A percentile compares a stretch with the other conserved stretches of the same genome.
Evolutionary conservation across 768 basidiomycete genomes (phyloP).

Genomic region (Serendipita vermifera): DNA sequence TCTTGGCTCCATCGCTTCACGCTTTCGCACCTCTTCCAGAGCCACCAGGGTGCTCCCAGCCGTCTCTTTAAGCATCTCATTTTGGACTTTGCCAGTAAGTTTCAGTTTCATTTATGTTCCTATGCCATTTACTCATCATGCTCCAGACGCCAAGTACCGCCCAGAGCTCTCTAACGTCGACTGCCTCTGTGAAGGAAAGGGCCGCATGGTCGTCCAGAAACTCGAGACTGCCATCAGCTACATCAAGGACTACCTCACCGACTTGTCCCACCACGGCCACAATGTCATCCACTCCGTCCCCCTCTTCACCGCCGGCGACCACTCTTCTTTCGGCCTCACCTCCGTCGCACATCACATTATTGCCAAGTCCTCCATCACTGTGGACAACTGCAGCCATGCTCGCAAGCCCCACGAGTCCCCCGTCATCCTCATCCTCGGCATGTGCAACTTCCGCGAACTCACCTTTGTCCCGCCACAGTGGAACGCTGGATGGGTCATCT

Average conservation of each 20-base stretch:
- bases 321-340: constrained; percentile 1
- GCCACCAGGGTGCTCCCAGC: constrained; percentile 11
- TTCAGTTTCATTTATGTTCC: neutral
- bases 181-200: constrained; percentile 14
- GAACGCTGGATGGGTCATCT: constrained; percentile 17
- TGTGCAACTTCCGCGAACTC: constrained; percentile 8
- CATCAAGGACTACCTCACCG: constrained; percentile 20
- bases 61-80: constrained; percentile 17
- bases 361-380: neutral
- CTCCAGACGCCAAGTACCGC: constrained; percentile 19
- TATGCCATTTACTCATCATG: neutral
- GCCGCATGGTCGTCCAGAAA: constrained; percentile 4
- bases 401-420: neutral
- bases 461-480: constrained; percentile 5
- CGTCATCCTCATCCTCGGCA: constrained; percentile 20
- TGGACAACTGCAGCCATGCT: neutral
- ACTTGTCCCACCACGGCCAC: constrained; percentile 16
- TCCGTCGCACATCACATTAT: neutral
- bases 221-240: constrained; percentile 19
- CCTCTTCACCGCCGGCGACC: neutral
- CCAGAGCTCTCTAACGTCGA: constrained; percentile 20
- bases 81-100: constrained; percentile 20
- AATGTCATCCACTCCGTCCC: constrained; percentile 22
- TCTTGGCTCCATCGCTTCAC: constrained; percentile 13
- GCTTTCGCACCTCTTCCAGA: constrained; percentile 13